Percentiles rank a stretch among this genome's conserved stretches.
Evolutionary conservation across 1,139 yeast species (phyloP).

Genomic region (Insectozyma bohioensis): DNA sequence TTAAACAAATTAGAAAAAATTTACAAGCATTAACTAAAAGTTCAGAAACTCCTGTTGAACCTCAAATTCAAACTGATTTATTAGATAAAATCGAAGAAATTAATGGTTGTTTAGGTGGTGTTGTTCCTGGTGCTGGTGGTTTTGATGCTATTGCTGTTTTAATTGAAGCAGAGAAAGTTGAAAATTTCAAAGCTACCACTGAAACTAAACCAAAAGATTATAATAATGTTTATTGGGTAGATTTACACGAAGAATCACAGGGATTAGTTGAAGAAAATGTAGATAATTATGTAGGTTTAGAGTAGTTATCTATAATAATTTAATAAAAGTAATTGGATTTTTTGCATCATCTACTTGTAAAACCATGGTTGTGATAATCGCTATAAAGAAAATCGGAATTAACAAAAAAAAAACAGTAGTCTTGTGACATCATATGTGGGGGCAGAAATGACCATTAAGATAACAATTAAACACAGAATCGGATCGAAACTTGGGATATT

Average conservation of each 20-base stretch:
- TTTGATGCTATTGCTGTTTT: conserved; percentile 85
- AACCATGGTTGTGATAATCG: too few species aligned
- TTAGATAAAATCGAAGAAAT: conserved; percentile 59
- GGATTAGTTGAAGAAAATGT: conserved; percentile 48
- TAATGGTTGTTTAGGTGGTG: conserved; percentile 86
- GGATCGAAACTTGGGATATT: too few species aligned
- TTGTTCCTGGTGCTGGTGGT: conserved; percentile 99
- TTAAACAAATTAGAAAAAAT: conserved; percentile 50
- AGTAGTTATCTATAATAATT: not conserved
- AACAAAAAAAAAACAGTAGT: too few species aligned
- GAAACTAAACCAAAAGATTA: conserved; percentile 25
- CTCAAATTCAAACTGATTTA: conserved; percentile 67
- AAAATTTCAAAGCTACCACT: conserved; percentile 34
- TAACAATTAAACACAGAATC: too few species aligned
- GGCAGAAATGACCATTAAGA: too few species aligned
- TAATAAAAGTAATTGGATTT: conserved; percentile 1
- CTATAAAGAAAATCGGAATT: too few species aligned
- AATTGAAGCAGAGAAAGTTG: conserved; percentile 49
- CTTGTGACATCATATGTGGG: too few species aligned
- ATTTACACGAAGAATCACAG: conserved; percentile 55
- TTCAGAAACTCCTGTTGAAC: conserved; percentile 89
- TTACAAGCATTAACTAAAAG: conserved; percentile 59
- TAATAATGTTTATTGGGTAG: conserved; percentile 59
- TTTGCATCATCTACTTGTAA: not conserved
- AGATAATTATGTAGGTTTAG: conserved; percentile 29